Percentiles rank a stretch among this genome's conserved stretches.
These are phyloP conservation scores for Salix udensis DNA, from an alignment of 345 rosid species.

Conservation along the genomic window DNA sequence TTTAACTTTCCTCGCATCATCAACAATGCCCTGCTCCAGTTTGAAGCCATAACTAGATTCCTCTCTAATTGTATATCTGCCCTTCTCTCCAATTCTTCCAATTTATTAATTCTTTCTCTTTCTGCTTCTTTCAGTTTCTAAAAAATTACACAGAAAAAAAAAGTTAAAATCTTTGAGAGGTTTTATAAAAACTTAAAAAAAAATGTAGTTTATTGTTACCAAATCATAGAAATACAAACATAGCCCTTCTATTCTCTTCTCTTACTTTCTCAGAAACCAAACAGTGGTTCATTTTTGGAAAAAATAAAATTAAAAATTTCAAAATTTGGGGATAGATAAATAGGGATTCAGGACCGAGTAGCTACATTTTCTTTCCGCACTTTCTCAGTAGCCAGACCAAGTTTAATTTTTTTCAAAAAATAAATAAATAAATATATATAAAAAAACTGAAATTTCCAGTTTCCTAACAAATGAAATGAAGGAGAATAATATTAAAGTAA, in stretches of 20 bases:
- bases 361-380: not conserved
- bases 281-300: not conserved
- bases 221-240: too few species aligned
- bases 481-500: too few species aligned
- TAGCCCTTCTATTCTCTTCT: not conserved
- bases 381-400: not conserved
- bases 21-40: slow-evolving; percentile 78
- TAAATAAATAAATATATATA: not conserved
- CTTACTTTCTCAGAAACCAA: not conserved
- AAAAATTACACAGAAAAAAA: not conserved
- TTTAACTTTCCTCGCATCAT: slow-evolving; percentile 70
- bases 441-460: too few species aligned
- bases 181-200: too few species aligned
- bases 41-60: slow-evolving; percentile 85
- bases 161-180: not conserved
- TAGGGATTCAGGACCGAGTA: not conserved
- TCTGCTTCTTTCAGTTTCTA: slow-evolving; percentile 69
- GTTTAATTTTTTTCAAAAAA: too few species aligned
- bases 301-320: too few species aligned
- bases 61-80: slow-evolving; percentile 81
- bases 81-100: slow-evolving; percentile 73
- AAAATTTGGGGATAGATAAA: not conserved
- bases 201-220: too few species aligned
- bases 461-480: too few species aligned
- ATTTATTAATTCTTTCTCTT: slow-evolving; percentile 52